phyloP scores from a whole-genome alignment of 2,329 filamentous ascomycete genomes.

The Lasiodiplodia gonubiensis region DNA sequence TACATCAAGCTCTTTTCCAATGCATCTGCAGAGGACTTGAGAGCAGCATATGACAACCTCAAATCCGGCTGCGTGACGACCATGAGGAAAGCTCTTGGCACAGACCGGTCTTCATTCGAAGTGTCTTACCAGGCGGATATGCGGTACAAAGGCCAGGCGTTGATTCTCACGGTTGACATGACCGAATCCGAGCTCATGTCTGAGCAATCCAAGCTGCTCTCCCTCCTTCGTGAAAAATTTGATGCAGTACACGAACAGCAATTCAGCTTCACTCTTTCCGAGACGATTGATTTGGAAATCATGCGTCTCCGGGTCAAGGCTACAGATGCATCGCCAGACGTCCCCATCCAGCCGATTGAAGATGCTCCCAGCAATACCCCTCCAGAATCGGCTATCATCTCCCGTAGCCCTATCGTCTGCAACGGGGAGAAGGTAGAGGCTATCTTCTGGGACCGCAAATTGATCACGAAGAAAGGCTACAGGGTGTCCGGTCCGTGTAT shows the following conservation, averaged over 20 bases:
- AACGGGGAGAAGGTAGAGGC: conserved; percentile 50
- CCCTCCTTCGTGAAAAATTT: conserved; percentile 48
- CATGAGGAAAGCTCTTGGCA: conserved; percentile 46
- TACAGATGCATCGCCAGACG: conserved; percentile 50
- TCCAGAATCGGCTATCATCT: conserved; percentile 45
- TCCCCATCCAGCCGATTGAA: conserved; percentile 46
- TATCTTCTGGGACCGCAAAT: conserved; percentile 52
- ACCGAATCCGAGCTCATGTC: conserved; percentile 32
- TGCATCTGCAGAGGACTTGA: conserved; percentile 44
- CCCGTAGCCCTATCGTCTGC: conserved; percentile 48
- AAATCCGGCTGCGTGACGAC: conserved; percentile 47
- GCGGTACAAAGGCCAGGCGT: conserved; percentile 55
- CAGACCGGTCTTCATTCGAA: conserved; percentile 40
- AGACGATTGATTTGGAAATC: conserved; percentile 53
- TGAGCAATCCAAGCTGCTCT: conserved; percentile 39
- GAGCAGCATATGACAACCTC: conserved; percentile 42
- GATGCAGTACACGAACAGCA: conserved; percentile 52
- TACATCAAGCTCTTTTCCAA: conserved; percentile 52
- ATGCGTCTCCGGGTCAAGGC: conserved; percentile 55
- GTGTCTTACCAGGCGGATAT: conserved; percentile 53
- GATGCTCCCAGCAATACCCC: conserved; percentile 38
- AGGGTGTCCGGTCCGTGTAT: conserved; percentile 53
- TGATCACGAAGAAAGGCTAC: conserved; percentile 49
- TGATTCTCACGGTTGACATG: conserved; percentile 44
- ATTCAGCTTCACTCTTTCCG: conserved; percentile 52